phyloP scores from a whole-genome alignment of 225 moss, liverwort and hornwort genomes.

The Sphagnum contortum region DNA sequence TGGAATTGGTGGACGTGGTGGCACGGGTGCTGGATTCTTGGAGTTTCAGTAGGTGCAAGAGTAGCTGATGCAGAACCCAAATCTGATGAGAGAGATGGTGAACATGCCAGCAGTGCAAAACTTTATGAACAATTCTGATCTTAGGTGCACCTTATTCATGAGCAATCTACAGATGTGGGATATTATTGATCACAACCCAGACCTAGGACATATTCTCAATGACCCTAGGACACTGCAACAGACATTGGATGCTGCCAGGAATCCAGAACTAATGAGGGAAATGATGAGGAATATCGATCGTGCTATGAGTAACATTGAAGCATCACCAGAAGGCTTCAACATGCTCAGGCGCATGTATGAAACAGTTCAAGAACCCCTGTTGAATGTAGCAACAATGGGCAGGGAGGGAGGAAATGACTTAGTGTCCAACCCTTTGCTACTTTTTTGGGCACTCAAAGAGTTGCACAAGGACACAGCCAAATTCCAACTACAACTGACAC shows the following conservation, averaged over 20 bases:
- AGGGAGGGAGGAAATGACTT: constrained; percentile 70
- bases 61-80: constrained; percentile 98
- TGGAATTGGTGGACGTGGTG: constrained; percentile 19
- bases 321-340: constrained; percentile 97
- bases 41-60: constrained; percentile 99
- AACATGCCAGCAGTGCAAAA: constrained; percentile 98
- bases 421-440: constrained; percentile 88
- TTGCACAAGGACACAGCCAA: constrained; percentile 45
- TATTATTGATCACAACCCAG: constrained; percentile 95
- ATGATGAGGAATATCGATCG: constrained; percentile 99
- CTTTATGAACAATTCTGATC: constrained; percentile 95
- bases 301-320: constrained; percentile 99
- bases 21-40: constrained; percentile 73
- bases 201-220: constrained; percentile 88
- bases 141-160: constrained; percentile 94
- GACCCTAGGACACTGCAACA: constrained; percentile 94
- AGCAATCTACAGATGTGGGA: constrained; percentile 98
- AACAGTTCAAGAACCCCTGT: constrained; percentile 89
- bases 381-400: constrained; percentile 97
- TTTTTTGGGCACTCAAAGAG: constrained; percentile 60
- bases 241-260: constrained; percentile 93
- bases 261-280: constrained; percentile 97
- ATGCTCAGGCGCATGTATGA: constrained; percentile 99
- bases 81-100: constrained; percentile 99
- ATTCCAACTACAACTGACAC: constrained; percentile 24